Percentiles rank a stretch among this genome's conserved stretches.
Evolutionary conservation across 371 early-diverging fungal species (phyloP).

Genomic region (Actinomucor elegans): DNA sequence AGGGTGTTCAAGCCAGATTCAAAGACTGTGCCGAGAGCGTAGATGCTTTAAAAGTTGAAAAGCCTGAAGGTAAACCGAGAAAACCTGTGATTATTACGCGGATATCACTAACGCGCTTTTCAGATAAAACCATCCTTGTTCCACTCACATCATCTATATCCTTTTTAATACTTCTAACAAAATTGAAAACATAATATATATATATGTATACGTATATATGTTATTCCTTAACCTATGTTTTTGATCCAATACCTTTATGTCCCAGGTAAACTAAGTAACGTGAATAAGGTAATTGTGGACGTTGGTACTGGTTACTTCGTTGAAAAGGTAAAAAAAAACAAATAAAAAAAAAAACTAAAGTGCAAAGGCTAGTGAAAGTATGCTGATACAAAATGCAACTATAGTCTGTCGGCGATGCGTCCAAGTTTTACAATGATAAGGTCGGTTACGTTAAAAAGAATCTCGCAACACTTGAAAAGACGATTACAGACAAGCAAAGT

Average conservation of each 20-base stretch:
- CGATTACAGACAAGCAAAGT: constrained; percentile 73
- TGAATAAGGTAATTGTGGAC: constrained; percentile 89
- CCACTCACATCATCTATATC: constrained; percentile 71
- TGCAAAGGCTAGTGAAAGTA: too few species aligned
- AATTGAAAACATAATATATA: too few species aligned
- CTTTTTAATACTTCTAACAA: constrained; percentile 40
- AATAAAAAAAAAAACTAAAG: neutral
- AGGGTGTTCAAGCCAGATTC: constrained; percentile 86
- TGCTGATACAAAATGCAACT: too few species aligned
- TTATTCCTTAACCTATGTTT: constrained; percentile 21
- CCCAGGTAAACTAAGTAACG: constrained; percentile 81
- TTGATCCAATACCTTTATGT: constrained; percentile 88
- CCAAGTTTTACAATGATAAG: constrained; percentile 78
- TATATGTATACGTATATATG: too few species aligned
- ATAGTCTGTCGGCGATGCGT: constrained; percentile 71
- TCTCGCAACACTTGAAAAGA: constrained; percentile 73
- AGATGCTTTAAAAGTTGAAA: constrained; percentile 37
- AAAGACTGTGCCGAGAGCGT: constrained; percentile 76
- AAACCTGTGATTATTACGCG: constrained; percentile 32
- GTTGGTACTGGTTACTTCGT: constrained; percentile 96
- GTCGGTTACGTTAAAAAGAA: constrained; percentile 73
- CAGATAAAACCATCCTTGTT: constrained; percentile 74
- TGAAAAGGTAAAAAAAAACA: constrained; percentile 71
- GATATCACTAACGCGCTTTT: neutral
- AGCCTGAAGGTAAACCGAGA: constrained; percentile 38